phyloP scores from a whole-genome alignment of 2,329 filamentous ascomycete genomes.

The Fusarium marasasianum region DNA sequence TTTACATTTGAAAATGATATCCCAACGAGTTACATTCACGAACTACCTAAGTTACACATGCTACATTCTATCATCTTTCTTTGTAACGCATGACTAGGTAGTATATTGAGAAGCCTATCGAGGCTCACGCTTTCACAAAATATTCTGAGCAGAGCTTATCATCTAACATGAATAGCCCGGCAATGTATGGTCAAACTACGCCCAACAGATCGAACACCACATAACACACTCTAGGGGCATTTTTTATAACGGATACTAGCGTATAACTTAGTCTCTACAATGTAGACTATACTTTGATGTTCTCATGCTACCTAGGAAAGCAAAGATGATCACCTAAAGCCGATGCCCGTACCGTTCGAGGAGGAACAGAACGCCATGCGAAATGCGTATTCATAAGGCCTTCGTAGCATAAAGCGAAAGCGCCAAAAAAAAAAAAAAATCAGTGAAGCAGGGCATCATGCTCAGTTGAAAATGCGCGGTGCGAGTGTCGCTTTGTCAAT shows the following conservation, averaged over 20 bases:
- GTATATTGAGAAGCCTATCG: background rate
- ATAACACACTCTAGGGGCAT: background rate
- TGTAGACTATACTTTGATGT: background rate
- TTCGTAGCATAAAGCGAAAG: background rate
- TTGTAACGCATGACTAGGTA: background rate
- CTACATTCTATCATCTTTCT: background rate
- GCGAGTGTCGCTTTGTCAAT: conserved; percentile 50
- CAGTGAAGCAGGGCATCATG: conserved; percentile 45
- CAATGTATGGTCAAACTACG: background rate
- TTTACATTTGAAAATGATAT: background rate
- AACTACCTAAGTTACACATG: background rate
- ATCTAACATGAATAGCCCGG: background rate
- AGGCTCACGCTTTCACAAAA: background rate
- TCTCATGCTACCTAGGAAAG: background rate
- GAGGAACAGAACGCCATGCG: background rate
- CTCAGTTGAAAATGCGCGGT: conserved; percentile 40
- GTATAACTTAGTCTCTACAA: background rate
- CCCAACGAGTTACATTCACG: background rate
- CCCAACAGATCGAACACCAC: background rate
- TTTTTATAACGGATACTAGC: background rate
- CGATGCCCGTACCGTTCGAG: background rate
- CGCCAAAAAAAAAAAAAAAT: background rate
- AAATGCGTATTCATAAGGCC: background rate
- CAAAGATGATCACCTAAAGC: background rate
- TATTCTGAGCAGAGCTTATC: background rate